Evolutionary conservation across 352 stramenopile species (phyloP).

Genomic region (Thraustochytrium sp.): DNA sequence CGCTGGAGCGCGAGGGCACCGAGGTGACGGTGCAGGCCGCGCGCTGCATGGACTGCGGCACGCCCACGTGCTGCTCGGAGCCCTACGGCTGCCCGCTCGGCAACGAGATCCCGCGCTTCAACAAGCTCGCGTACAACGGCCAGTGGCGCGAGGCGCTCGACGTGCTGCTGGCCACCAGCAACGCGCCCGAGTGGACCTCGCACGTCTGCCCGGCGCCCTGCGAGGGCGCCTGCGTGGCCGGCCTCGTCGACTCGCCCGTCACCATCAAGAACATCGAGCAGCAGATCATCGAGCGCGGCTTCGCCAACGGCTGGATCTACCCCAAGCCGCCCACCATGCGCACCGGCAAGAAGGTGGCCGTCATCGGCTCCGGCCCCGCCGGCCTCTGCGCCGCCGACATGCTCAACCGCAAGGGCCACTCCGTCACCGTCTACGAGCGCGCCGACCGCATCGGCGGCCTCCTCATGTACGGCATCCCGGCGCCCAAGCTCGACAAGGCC

Average conservation of each 20-base stretch:
- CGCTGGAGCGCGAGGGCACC: slow-evolving; percentile 71
- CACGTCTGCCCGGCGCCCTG: slow-evolving; percentile 92
- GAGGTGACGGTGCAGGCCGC: slow-evolving; percentile 82
- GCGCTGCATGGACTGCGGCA: slow-evolving; percentile 97
- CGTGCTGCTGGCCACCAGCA: slow-evolving; percentile 93
- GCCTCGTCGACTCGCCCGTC: slow-evolving; percentile 87
- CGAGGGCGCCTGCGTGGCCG: slow-evolving; percentile 88
- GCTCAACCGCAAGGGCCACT: slow-evolving; percentile 93
- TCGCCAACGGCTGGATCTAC: slow-evolving; percentile 88
- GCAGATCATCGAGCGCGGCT: slow-evolving; percentile 80
- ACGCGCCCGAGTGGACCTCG: slow-evolving; percentile 96
- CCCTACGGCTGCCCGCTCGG: slow-evolving; percentile 88
- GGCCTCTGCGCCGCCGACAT: slow-evolving; percentile 89
- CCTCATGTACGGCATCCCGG: slow-evolving; percentile 96
- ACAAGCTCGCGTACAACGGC: slow-evolving; percentile 92
- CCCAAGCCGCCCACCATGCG: slow-evolving; percentile 80
- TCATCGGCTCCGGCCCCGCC: slow-evolving; percentile 85
- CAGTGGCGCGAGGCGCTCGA: slow-evolving; percentile 92
- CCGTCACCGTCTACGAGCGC: slow-evolving; percentile 90
- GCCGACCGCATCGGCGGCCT: slow-evolving; percentile 89
- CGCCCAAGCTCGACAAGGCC: slow-evolving; percentile 98
- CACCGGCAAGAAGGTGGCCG: slow-evolving; percentile 86
- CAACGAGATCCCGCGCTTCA: slow-evolving; percentile 97
- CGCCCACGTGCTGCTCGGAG: slow-evolving; percentile 94
- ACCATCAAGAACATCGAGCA: slow-evolving; percentile 99